A percentile compares a stretch with the other conserved stretches of the same genome.
Evolutionary conservation across 2,329 filamentous ascomycete species (phyloP).

Genomic region (Botryotinia calthae): DNA sequence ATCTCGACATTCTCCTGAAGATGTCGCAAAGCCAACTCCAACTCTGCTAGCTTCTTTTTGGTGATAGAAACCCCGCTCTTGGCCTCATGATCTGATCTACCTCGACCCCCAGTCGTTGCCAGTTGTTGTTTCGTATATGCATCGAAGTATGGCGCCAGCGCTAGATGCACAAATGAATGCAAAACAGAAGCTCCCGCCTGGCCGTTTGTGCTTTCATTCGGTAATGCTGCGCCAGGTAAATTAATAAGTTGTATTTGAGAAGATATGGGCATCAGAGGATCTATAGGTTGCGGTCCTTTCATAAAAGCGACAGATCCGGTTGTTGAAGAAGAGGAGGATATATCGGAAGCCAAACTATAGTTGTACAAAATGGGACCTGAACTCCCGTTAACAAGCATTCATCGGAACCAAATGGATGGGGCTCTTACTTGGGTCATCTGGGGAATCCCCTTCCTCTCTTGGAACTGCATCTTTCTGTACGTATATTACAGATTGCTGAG

Average conservation of each 20-base stretch:
- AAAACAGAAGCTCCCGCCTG: constrained; percentile 71
- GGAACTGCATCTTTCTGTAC: constrained; percentile 77
- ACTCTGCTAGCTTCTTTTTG: constrained; percentile 92
- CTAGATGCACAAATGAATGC: constrained; percentile 87
- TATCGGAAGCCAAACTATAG: constrained; percentile 79
- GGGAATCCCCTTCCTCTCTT: constrained; percentile 30
- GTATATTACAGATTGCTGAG: constrained; percentile 77
- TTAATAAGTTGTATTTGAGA: constrained; percentile 92
- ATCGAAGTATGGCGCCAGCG: constrained; percentile 94
- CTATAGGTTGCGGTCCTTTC: constrained; percentile 85
- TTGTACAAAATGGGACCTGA: constrained; percentile 57
- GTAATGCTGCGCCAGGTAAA: constrained; percentile 73
- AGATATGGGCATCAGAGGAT: constrained; percentile 75
- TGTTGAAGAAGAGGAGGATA: constrained; percentile 76
- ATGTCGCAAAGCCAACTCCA: constrained; percentile 86
- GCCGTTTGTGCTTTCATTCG: constrained; percentile 60
- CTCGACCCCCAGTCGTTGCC: constrained; percentile 61
- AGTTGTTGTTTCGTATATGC: constrained; percentile 86
- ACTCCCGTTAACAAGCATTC: constrained; percentile 37
- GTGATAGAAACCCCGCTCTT: constrained; percentile 96
- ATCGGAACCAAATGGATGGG: background rate
- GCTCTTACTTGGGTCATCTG: constrained; percentile 42
- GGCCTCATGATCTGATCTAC: constrained; percentile 79
- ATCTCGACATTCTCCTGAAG: constrained; percentile 98
- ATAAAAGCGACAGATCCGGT: constrained; percentile 83